Conservation (phyloP, 2,329 filamentous ascomycete genomes). For the Parastagonospora nodorum region DNA sequence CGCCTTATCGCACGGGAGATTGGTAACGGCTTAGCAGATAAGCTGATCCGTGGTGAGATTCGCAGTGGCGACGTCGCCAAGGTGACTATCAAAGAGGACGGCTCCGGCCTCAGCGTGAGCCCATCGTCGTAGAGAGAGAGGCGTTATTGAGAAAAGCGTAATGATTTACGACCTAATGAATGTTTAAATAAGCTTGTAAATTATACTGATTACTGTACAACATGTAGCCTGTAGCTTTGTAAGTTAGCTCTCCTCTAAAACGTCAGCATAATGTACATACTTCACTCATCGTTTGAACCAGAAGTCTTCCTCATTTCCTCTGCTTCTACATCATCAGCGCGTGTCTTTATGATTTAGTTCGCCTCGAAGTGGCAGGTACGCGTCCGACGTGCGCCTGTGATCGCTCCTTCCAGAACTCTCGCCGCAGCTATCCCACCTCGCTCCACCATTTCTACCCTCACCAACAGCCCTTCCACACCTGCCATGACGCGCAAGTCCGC, state of each 20-base stretch:
- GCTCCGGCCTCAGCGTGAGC: conserved; percentile 31
- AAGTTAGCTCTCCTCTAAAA: conserved; percentile 12
- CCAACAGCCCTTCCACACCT: neutral
- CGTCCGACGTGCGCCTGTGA: conserved; percentile 4
- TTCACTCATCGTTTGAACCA: conserved; percentile 3
- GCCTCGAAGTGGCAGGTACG: conserved; percentile 14
- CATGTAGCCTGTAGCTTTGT: conserved; percentile 13
- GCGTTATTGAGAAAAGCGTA: neutral
- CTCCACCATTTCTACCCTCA: neutral
- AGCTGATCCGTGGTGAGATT: conserved; percentile 85
- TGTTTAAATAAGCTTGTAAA: conserved; percentile 19
- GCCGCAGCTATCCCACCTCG: neutral
- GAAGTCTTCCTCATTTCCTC: neutral
- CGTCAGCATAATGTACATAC: conserved; percentile 8
- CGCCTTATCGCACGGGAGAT: conserved; percentile 89
- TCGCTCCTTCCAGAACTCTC: conserved; percentile 19
- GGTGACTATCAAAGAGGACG: conserved; percentile 67
- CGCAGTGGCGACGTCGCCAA: conserved; percentile 74
- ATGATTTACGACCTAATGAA: conserved; percentile 26
- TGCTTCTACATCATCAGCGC: neutral
- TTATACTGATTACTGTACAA: conserved; percentile 10
- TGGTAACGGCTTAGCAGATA: conserved; percentile 84
- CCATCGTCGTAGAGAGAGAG: conserved; percentile 11
- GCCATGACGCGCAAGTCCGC: conserved; percentile 18
- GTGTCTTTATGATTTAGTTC: too few species aligned